Evolutionary conservation across 805 yeast genomes (phyloP), one percentile per base, ranked within the genome.

Genomic region (Saccharomycopsis sp.): DNA sequence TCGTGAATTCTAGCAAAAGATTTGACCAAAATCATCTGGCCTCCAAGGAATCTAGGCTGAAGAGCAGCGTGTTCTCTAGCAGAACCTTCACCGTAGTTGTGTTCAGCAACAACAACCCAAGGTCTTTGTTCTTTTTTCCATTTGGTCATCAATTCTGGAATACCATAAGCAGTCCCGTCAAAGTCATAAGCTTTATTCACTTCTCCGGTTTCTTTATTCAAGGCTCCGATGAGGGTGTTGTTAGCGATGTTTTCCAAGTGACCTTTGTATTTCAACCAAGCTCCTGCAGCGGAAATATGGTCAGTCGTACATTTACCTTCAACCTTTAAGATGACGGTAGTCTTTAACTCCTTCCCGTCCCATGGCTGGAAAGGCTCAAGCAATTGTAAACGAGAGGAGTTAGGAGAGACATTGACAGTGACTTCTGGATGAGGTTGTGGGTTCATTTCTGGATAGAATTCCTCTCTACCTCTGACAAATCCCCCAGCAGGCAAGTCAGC

Each of bases 41-140:
- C 98, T 61, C 97, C 98, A 51, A 94, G 79, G 77, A 89, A 94
- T 73, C 95, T 82, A 57, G 98, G 99, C 37, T 94, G 89, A 64
- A 94, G 78, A 15, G 98, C 98, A 51, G 99, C 99, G 68, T 92
- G 99, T 73, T 92, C 99, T 81, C 99, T 88, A 34, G 99, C 97
- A 53, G 97, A 91, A 67, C 99, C 99, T 77, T 92, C 99, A 75
- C 99, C 99, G 69, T 92, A 94, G 74, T 92, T 92, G 71, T 94
- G 97, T 72, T 94, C 99, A 56, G 97, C 98, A 63, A 94, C 87
- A 51, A 94, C 97, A 64, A 84, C 80, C 99, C 99, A 92, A 20
- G 95, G 94, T 65, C 87, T 80, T 16, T 73, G 65, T 61, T 89
- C 94, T 54, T 83, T 76, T 71, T 92, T 91, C 97, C 97, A 94